Conservation (phyloP, 179 eudicot species). For the Carnegiea gigantea region DNA sequence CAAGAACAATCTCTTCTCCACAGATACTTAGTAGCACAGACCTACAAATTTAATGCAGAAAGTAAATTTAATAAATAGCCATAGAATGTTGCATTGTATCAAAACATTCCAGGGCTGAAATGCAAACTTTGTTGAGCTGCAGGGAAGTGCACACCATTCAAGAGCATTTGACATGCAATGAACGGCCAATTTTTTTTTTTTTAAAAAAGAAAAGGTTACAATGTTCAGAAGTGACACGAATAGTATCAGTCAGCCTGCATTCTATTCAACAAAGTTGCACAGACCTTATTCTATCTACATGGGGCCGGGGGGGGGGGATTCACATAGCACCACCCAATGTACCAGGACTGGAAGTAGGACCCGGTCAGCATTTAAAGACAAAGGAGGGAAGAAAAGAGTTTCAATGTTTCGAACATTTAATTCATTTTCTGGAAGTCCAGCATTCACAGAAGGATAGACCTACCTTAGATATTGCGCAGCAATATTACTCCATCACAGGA, state of each 20-base stretch:
- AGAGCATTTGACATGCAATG: neutral
- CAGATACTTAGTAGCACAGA: neutral
- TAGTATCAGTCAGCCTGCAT: neutral
- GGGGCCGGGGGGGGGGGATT: neutral
- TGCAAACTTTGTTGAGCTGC: neutral
- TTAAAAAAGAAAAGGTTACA: neutral
- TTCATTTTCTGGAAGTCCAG: neutral
- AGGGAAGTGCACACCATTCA: neutral
- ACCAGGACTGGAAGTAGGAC: neutral
- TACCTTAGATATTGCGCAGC: neutral
- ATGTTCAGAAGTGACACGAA: neutral
- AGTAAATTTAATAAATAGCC: neutral
- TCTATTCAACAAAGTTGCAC: neutral
- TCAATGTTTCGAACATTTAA: neutral
- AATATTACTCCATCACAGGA: neutral
- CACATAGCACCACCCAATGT: neutral
- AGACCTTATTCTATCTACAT: neutral
- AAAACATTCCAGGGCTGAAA: neutral
- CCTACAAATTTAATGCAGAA: neutral
- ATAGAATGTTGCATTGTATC: neutral
- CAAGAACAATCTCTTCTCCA: neutral
- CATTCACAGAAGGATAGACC: neutral
- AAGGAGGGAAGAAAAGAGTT: neutral
- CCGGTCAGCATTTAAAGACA: no score
- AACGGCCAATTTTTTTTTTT: neutral